Conservation (phyloP, 1,139 yeast genomes). For the Saccharomyces hybrid region DNA sequence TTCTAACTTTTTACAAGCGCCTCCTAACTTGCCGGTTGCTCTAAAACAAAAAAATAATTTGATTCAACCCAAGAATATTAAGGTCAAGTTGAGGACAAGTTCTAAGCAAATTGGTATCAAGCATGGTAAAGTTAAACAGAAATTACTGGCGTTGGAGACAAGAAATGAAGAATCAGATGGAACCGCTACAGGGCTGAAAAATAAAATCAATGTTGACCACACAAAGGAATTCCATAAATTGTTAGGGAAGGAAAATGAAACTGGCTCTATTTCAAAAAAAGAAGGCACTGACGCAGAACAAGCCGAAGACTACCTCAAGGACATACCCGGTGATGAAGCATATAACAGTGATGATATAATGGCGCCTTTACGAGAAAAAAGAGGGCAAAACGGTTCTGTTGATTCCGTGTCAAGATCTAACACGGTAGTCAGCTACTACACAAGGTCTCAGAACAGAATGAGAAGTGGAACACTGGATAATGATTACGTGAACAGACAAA, state of each 20-base stretch:
- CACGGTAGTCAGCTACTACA: conserved; percentile 30
- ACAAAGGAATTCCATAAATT: conserved; percentile 30
- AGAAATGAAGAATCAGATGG: conserved; percentile 22
- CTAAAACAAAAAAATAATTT: conserved; percentile 29
- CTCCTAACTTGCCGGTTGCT: conserved; percentile 30
- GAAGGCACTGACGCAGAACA: conserved; percentile 12
- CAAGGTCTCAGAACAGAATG: conserved; percentile 24
- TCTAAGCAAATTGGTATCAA: conserved; percentile 33
- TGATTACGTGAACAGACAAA: conserved; percentile 14
- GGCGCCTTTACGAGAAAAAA: conserved; percentile 29
- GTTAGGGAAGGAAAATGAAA: conserved; percentile 15
- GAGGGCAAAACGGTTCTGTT: conserved; percentile 4
- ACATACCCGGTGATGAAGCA: conserved; percentile 34
- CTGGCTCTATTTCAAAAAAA: conserved; percentile 9
- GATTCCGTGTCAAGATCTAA: conserved; percentile 21
- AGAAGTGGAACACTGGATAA: conserved; percentile 24
- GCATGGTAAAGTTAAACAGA: conserved; percentile 32
- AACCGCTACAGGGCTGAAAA: conserved; percentile 3
- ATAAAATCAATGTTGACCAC: conserved; percentile 20
- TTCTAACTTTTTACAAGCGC: conserved; percentile 30
- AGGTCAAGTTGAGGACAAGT: conserved; percentile 31
- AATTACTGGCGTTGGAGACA: conserved; percentile 30
- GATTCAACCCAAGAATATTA: conserved; percentile 30
- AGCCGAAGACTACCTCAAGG: conserved; percentile 20
- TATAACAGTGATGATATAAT: conserved; percentile 31